Conservation (phyloP, 305 asterid species). For the Stenogyne calaminthoides region DNA sequence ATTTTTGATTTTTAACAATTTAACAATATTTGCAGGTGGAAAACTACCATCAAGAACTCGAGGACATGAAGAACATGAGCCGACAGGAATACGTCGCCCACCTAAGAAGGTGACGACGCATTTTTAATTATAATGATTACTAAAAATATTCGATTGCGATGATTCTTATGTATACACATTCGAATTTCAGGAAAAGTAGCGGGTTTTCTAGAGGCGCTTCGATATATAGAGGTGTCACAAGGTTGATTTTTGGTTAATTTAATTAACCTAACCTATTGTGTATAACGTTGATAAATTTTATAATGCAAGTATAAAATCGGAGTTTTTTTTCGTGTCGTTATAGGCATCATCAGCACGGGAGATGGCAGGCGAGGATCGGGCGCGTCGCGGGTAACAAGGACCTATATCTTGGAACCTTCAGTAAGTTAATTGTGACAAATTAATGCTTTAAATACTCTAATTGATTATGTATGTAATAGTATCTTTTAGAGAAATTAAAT, state of each 20-base stretch:
- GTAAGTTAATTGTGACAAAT: conserved; percentile 41
- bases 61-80: conserved; percentile 87
- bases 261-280: background rate
- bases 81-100: conserved; percentile 94
- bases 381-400: conserved; percentile 96
- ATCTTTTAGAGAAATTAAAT: too few relatives aligned
- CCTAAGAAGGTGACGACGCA: conserved; percentile 60
- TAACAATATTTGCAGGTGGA: conserved; percentile 61
- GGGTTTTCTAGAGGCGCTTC: conserved; percentile 97
- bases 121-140: background rate
- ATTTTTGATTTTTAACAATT: background rate
- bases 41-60: conserved; percentile 78
- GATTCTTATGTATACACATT: background rate
- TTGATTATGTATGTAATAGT: too few relatives aligned
- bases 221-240: conserved; percentile 89
- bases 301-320: background rate
- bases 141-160: background rate
- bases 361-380: conserved; percentile 97
- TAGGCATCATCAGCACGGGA: conserved; percentile 97
- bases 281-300: background rate
- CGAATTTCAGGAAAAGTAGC: conserved; percentile 73
- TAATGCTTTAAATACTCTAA: background rate
- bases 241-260: conserved; percentile 41
- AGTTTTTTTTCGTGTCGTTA: background rate
- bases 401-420: conserved; percentile 93